Conservation (phyloP, 2,329 filamentous ascomycete genomes). For the Fusarium penzigii region DNA sequence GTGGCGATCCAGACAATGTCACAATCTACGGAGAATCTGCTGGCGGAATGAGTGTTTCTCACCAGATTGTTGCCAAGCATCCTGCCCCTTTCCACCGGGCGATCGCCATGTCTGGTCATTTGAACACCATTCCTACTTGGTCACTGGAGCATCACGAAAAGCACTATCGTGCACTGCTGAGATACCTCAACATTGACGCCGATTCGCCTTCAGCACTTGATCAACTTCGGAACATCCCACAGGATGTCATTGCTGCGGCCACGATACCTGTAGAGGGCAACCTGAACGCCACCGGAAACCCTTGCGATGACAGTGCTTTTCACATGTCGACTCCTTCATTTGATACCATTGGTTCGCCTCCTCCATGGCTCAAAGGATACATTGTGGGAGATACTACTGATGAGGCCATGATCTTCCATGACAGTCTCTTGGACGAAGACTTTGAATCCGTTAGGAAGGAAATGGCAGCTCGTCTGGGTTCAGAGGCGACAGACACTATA, state of each 20-base stretch:
- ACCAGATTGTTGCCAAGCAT: slow-evolving; percentile 5
- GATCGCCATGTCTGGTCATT: slow-evolving; percentile 14
- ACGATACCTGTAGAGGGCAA: slow-evolving; percentile 11
- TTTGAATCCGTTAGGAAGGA: background rate
- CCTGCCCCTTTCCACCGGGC: slow-evolving; percentile 13
- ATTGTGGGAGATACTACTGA: slow-evolving; percentile 15
- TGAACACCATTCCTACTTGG: slow-evolving; percentile 12
- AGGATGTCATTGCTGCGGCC: slow-evolving; percentile 6
- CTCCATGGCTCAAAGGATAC: slow-evolving; percentile 10
- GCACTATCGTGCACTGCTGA: slow-evolving; percentile 11
- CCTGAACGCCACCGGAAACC: slow-evolving; percentile 12
- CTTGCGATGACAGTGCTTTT: slow-evolving; percentile 14
- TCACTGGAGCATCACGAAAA: slow-evolving; percentile 10
- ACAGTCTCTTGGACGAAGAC: slow-evolving; percentile 4
- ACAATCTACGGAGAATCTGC: slow-evolving; percentile 14
- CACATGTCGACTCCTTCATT: background rate
- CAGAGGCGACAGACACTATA: background rate
- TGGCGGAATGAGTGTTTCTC: slow-evolving; percentile 13
- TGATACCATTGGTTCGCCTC: slow-evolving; percentile 4
- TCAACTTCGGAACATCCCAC: slow-evolving; percentile 7
- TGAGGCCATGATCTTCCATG: slow-evolving; percentile 16
- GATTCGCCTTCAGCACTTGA: slow-evolving; percentile 6
- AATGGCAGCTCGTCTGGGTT: background rate
- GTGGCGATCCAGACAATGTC: slow-evolving; percentile 10
- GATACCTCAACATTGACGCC: slow-evolving; percentile 9